These are phyloP conservation scores for Gossypium stocksii DNA, from an alignment of 345 rosid genomes.

Conservation along the genomic window DNA sequence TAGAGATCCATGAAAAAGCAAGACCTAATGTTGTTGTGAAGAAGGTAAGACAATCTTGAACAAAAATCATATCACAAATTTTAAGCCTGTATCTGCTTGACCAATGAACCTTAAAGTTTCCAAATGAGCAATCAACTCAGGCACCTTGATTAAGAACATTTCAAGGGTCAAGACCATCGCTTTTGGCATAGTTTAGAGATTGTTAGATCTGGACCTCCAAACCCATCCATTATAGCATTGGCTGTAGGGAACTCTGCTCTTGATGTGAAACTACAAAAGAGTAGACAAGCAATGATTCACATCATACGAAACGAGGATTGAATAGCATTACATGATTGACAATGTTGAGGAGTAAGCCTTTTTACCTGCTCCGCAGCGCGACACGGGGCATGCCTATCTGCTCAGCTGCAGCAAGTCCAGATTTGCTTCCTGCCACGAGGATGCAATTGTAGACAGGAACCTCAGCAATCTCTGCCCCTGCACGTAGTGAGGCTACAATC, in stretches of 20 bases:
- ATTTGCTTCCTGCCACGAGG: conserved; percentile 79
- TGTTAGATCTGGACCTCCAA: conserved; percentile 85
- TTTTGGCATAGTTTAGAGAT: conserved; percentile 46
- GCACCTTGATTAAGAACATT: background rate
- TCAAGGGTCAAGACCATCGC: conserved; percentile 32
- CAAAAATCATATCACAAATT: background rate
- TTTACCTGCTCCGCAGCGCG: conserved; percentile 83
- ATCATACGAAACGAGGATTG: background rate
- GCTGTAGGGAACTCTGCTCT: conserved; percentile 85
- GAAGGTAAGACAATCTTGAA: background rate
- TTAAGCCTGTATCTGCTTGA: background rate
- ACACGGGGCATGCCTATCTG: conserved; percentile 86
- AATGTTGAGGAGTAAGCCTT: background rate
- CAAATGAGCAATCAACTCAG: background rate
- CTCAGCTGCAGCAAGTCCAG: conserved; percentile 74
- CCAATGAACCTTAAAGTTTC: background rate
- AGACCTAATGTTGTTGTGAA: background rate
- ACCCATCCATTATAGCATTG: conserved; percentile 83
- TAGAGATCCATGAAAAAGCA: background rate
- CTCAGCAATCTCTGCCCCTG: conserved; percentile 73
- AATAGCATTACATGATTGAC: background rate
- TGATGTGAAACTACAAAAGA: conserved; percentile 51
- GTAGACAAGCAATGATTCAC: background rate
- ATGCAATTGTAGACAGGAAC: conserved; percentile 57
- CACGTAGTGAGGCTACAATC: conserved; percentile 76